Conservation (phyloP, 2,329 filamentous ascomycete species). For the Ilyonectria mors-panacis region DNA sequence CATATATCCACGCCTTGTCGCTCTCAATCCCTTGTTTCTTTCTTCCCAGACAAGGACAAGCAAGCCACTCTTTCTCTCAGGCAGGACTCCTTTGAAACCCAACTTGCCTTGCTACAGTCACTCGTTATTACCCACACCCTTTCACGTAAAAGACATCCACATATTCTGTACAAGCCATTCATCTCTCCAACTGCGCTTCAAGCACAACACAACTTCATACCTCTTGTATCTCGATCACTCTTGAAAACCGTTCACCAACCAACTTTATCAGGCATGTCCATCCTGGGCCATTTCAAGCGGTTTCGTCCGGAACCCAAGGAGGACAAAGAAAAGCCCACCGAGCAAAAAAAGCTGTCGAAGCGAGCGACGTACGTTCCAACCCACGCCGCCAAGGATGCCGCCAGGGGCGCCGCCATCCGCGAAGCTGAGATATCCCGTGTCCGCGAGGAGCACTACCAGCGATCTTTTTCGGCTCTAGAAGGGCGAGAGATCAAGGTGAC, state of each 20-base stretch:
- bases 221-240: not conserved
- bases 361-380: constrained; percentile 69
- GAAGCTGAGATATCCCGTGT: constrained; percentile 63
- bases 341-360: constrained; percentile 59
- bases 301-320: constrained; percentile 71
- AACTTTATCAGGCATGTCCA: constrained; percentile 62
- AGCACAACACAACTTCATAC: constrained; percentile 3
- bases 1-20: constrained; percentile 11
- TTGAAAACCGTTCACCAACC: constrained; percentile 18
- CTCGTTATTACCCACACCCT: not conserved
- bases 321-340: constrained; percentile 63
- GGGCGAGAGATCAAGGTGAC: constrained; percentile 55
- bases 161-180: not conserved
- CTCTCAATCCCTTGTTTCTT: not conserved
- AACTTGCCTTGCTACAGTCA: not conserved
- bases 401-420: constrained; percentile 69
- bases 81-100: not conserved
- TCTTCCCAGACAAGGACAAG: constrained; percentile 11
- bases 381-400: constrained; percentile 72
- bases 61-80: not conserved
- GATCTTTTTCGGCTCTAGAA: constrained; percentile 57
- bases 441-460: constrained; percentile 64
- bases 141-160: not conserved
- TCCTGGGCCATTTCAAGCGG: constrained; percentile 68
- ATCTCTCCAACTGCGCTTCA: not conserved